Conservation (phyloP, 371 early-diverging fungal species). For the Mucor mucedo region DNA sequence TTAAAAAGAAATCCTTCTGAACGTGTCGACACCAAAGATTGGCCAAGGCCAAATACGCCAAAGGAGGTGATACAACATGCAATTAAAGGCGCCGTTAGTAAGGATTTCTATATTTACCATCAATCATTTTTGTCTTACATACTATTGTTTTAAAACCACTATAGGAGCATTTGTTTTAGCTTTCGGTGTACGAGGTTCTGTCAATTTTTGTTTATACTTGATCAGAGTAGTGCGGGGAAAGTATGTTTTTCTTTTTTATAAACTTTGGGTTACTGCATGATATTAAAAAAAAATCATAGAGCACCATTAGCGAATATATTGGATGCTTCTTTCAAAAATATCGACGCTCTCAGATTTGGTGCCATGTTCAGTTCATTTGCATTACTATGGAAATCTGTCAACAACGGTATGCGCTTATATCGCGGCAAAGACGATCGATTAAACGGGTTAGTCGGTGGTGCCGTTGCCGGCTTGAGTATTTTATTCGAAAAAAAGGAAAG, state of each 20-base stretch:
- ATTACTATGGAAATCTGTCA: conserved; percentile 75
- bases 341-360: conserved; percentile 68
- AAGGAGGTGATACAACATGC: conserved; percentile 49
- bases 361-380: conserved; percentile 77
- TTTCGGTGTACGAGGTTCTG: conserved; percentile 53
- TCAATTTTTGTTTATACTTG: conserved; percentile 55
- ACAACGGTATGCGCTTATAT: conserved; percentile 64
- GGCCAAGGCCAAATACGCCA: conserved; percentile 43
- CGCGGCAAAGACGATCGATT: conserved; percentile 65
- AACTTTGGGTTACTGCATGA: not conserved
- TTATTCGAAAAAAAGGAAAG: conserved; percentile 66
- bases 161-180: conserved; percentile 56
- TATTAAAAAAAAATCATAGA: conserved; percentile 31
- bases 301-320: conserved; percentile 47
- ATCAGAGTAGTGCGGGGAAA: conserved; percentile 50
- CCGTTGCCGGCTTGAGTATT: conserved; percentile 61
- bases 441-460: conserved; percentile 65
- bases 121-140: not conserved
- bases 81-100: conserved; percentile 53
- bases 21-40: conserved; percentile 37
- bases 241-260: conserved; percentile 25
- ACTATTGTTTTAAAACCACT: not conserved
- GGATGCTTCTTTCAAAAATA: conserved; percentile 55
- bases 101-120: conserved; percentile 6
- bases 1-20: conserved; percentile 45